Evolutionary conservation across 257 asterid genomes (phyloP), one percentile per base, ranked within the genome.

Genomic region (Prunella vulgaris): DNA sequence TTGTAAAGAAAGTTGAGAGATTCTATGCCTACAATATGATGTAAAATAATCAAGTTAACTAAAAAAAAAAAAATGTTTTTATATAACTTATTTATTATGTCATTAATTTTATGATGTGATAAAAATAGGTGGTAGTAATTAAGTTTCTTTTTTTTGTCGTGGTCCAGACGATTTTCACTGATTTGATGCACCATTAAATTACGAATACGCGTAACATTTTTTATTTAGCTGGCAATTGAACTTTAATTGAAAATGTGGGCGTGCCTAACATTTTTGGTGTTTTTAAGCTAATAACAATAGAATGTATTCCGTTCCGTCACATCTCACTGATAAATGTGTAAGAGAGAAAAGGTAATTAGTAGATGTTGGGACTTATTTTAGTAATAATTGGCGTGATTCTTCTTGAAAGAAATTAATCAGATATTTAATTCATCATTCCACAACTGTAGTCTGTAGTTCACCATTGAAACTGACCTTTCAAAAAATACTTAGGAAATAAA

Each of bases 281-380:
- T 62, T 7, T 74, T 56, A 51, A 78, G 76, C 79, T 78, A 70
- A 40, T 74, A 78, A 14, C 51, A 66, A 78, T 48, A n/a, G 20
- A 35, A n/a, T n/a, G n/a, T n/a, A n/a, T n/a, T n/a, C n/a, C n/a
- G n/a, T 78, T 70, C 5, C 76, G 74, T 64, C 51, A 58, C 67
- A 58, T 22, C 62, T 40, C 49, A 40, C 49, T 40, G 48, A 12
- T 12, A 40, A 10, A 10, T 40, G 49, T 40, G 49, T 40, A 40
- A 40, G 49, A 40, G 49, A 13, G 49, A 4, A 10, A 40, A 4
- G 1, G 9, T 2, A 32, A 4, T 4, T 35, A 35, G 10, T 35
- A 10, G n/a, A n/a, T n/a, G n/a, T n/a, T n/a, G n/a, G n/a, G n/a
- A n/a, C n/a, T n/a, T n/a, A n/a, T n/a, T n/a, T n/a, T n/a, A n/a